Evolutionary conservation across 208 protist genomes (phyloP).

Genomic region (Zelonia costaricensis): DNA sequence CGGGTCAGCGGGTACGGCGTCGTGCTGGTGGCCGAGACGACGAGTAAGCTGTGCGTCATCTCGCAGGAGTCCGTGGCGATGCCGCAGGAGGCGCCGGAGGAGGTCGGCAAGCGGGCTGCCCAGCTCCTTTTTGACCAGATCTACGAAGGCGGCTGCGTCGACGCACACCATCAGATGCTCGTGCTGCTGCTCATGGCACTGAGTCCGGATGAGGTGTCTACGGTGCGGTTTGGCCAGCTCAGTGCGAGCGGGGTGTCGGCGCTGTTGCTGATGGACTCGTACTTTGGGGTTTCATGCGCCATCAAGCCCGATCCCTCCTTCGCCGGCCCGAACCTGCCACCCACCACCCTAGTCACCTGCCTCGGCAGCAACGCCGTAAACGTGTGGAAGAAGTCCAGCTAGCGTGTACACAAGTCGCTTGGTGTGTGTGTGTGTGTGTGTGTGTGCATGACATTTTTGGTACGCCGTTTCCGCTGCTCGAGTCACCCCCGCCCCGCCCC

Average conservation of each 20-base stretch:
- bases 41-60: slow-evolving; percentile 77
- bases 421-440: not conserved
- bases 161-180: slow-evolving; percentile 90
- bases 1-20: slow-evolving; percentile 89
- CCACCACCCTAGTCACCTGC: slow-evolving; percentile 84
- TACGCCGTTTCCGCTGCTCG: too few relatives aligned
- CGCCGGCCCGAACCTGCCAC: slow-evolving; percentile 43
- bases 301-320: slow-evolving; percentile 77
- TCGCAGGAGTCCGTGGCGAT: slow-evolving; percentile 82
- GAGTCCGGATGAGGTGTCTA: slow-evolving; percentile 90
- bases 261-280: slow-evolving; percentile 84
- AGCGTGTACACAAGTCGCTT: not conserved
- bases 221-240: slow-evolving; percentile 86
- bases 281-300: slow-evolving; percentile 85
- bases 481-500: too few relatives aligned
- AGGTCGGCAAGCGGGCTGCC: slow-evolving; percentile 80
- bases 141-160: slow-evolving; percentile 86
- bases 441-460: not conserved
- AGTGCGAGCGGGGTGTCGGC: slow-evolving; percentile 69
- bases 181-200: slow-evolving; percentile 92
- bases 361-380: slow-evolving; percentile 86
- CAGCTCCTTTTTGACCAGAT: slow-evolving; percentile 86
- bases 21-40: slow-evolving; percentile 93
- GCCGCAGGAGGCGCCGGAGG: slow-evolving; percentile 78
- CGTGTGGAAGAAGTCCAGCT: slow-evolving; percentile 86